Conservation (phyloP, 108 stramenopile genomes). For the Parmales sp. region DNA sequence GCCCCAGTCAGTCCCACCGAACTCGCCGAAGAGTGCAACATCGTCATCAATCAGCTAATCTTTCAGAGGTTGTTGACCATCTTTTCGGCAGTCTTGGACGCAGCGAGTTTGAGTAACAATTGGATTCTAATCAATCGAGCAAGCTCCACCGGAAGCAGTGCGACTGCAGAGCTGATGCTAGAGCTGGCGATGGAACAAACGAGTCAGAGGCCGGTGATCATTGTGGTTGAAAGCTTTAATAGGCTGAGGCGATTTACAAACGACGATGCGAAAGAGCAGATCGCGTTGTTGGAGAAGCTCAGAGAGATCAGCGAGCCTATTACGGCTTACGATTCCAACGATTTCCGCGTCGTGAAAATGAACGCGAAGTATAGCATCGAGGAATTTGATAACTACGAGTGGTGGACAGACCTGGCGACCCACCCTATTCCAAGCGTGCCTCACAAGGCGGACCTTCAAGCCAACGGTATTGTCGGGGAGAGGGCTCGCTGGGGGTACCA, state of each 20-base stretch:
- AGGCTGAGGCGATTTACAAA: not conserved
- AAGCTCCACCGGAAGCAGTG: not conserved
- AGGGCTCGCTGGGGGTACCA: not conserved
- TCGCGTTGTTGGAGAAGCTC: not conserved
- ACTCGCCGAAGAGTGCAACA: not conserved
- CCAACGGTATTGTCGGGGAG: not conserved
- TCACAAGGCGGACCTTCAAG: conserved; percentile 1
- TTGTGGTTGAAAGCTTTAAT: not conserved
- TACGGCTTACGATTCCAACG: not conserved
- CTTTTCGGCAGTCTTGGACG: conserved; percentile 4
- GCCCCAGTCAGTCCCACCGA: not conserved
- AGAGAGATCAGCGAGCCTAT: not conserved
- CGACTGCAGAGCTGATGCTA: not conserved
- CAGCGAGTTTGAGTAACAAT: not conserved
- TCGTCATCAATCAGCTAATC: conserved; percentile 10
- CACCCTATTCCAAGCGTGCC: not conserved
- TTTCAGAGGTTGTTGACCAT: conserved; percentile 5
- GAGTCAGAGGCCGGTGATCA: not conserved
- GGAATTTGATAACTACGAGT: not conserved
- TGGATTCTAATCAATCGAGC: conserved; percentile 8
- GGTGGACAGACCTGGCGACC: not conserved
- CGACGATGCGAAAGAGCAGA: not conserved
- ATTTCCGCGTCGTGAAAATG: not conserved
- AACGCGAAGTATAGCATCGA: not conserved
- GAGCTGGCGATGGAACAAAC: conserved; percentile 7